Evolutionary conservation across 2,329 filamentous ascomycete species (phyloP), one percentile per base, ranked within the genome.

Genomic region (Ophiocordyceps camponoti-leonardi): DNA sequence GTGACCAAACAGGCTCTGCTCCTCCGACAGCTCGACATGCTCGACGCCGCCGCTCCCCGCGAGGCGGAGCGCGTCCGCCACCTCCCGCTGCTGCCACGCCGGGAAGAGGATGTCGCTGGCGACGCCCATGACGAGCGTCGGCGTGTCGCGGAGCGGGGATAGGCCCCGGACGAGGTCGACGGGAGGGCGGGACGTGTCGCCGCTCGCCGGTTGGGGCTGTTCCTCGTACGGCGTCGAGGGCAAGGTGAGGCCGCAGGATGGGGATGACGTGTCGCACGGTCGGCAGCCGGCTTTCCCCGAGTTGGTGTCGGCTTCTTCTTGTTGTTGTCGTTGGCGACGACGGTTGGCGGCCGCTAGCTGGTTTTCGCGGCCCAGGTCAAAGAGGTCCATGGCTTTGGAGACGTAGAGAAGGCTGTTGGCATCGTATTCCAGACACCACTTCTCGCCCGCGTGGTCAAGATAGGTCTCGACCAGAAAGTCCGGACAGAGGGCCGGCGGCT

Each of bases 391-490:
- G 6, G 92, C 92, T 65, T 98, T 98, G 61, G 86, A 94, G 47
- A 98, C 86, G 61, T 98, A 98, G 2, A 98, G 70, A 37, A 96
- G 67, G 57, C 87, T 94, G 64, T 98, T 98, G 23, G 92, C 79
- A 56, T 98, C 92, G 60, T 96, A 96, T 51, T 92, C 88, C 23
- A 98, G 72, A 59, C 87, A 95, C 69, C 94, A 98, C 63, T 98
- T 98, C 67, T 98, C 92, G 19, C 92, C 92, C 0, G 92, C 92
- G 57, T 98, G 92, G 62, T 98, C 92, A 18, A 98, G 76, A 59
- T 98, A 98, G 0, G 92, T 98, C 66, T 98, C 92, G 52, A 98
- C 94, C 22, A 98, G 71, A 58, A 96, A 98, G 59, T 98, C 92
- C 0, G 92, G 88, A 56, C 92, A 98, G n/a, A 98, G 66, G 0